These are phyloP conservation scores for Kappamyces sp. DNA, from an alignment of 192 early-diverging fungal genomes.

Conservation along the genomic window DNA sequence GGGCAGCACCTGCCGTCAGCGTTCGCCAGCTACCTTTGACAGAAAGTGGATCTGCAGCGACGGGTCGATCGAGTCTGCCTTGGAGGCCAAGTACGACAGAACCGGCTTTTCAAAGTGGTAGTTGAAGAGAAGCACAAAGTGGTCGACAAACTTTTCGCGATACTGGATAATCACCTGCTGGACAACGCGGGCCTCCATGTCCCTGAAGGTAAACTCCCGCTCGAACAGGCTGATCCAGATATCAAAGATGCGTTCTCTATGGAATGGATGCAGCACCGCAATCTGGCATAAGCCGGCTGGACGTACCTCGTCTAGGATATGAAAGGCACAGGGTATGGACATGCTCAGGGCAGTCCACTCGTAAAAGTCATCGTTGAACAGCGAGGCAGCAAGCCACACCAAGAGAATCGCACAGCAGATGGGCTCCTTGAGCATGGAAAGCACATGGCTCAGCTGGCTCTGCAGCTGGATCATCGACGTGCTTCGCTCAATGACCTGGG, in stretches of 20 bases:
- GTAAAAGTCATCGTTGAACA: slow-evolving; percentile 15
- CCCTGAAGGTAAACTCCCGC: not conserved
- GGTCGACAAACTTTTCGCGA: slow-evolving; percentile 11
- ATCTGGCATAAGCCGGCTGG: not conserved
- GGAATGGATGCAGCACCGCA: slow-evolving; percentile 8
- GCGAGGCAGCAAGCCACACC: slow-evolving; percentile 1
- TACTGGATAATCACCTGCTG: slow-evolving; percentile 8
- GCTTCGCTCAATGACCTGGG: not conserved
- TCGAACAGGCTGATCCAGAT: slow-evolving; percentile 16
- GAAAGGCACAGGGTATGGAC: slow-evolving; percentile 11
- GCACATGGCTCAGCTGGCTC: not conserved
- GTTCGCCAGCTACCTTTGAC: not conserved
- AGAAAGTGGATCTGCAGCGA: slow-evolving; percentile 13
- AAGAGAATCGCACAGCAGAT: slow-evolving; percentile 2
- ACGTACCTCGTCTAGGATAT: slow-evolving; percentile 9
- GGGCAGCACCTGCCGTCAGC: not conserved
- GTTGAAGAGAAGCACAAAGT: slow-evolving; percentile 13
- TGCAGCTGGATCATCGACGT: slow-evolving; percentile 10
- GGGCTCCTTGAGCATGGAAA: slow-evolving; percentile 3
- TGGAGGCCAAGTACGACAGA: slow-evolving; percentile 8
- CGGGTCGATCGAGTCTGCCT: slow-evolving; percentile 10
- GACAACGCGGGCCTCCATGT: not conserved
- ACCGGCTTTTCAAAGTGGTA: slow-evolving; percentile 1
- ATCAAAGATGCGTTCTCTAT: slow-evolving; percentile 7
- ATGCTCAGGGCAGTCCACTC: slow-evolving; percentile 14